Evolutionary conservation across 2,329 filamentous ascomycete genomes (phyloP).

Genomic region (Helminthosporium solani): DNA sequence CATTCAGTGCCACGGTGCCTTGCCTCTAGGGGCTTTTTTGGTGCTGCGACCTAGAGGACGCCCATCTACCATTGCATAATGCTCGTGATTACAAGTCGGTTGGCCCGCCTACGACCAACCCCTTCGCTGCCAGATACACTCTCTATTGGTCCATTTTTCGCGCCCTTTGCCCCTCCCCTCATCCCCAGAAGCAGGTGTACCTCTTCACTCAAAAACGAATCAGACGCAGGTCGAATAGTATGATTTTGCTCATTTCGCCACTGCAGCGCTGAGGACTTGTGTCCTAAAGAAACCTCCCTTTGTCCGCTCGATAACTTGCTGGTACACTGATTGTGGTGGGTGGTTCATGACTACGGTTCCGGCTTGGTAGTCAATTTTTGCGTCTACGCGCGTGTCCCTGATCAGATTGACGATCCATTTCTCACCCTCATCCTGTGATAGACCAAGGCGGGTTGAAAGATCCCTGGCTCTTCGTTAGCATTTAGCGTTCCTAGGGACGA

Average conservation of each 20-base stretch:
- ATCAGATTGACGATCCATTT: slow-evolving; percentile 99
- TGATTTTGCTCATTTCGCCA: slow-evolving; percentile 45
- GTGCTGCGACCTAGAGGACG: slow-evolving; percentile 1
- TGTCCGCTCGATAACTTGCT: slow-evolving; percentile 98
- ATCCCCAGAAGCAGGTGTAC: slow-evolving; percentile 10
- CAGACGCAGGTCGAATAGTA: neutral
- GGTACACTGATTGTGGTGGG: slow-evolving; percentile 96
- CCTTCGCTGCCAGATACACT: too few species aligned
- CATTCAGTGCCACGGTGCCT: neutral
- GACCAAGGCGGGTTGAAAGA: slow-evolving; percentile 83
- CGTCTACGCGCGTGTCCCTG: slow-evolving; percentile 93
- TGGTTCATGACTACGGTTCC: slow-evolving; percentile 99
- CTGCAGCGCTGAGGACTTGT: slow-evolving; percentile 74
- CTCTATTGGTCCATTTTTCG: neutral
- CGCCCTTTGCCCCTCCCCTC: neutral
- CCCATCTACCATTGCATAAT: slow-evolving; percentile 1
- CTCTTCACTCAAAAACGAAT: neutral
- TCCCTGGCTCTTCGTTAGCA: slow-evolving; percentile 56
- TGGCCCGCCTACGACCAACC: too few species aligned
- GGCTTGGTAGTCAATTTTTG: slow-evolving; percentile 99
- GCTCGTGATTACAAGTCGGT: neutral
- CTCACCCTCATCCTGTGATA: slow-evolving; percentile 93
- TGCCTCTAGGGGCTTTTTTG: neutral
- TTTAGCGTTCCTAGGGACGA: neutral
- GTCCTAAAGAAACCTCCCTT: slow-evolving; percentile 99